Conservation (phyloP, 306 rosid species). For the Cucumis hystrix region DNA sequence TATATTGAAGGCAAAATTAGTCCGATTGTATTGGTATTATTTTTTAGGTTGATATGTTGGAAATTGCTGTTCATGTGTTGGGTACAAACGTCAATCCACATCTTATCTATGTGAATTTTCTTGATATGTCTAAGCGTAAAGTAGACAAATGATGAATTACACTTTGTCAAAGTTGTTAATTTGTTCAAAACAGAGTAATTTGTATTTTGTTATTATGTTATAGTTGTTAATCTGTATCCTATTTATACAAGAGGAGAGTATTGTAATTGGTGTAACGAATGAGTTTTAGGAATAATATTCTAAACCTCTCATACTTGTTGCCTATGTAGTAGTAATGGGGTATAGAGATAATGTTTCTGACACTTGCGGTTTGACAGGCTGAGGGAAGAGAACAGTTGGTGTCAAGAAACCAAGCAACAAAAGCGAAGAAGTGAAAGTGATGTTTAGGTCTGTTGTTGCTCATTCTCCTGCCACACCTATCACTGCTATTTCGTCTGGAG, state of each 20-base stretch:
- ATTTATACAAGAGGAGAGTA: too few relatives aligned
- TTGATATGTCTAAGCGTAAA: background rate
- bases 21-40: background rate
- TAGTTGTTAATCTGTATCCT: too few relatives aligned
- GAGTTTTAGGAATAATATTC: too few relatives aligned
- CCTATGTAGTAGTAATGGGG: too few relatives aligned
- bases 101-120: background rate
- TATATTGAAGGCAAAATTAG: background rate
- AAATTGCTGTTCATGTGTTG: background rate
- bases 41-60: background rate
- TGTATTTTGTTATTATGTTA: too few relatives aligned
- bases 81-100: background rate
- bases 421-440: background rate
- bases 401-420: background rate
- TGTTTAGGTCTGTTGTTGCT: slow-evolving; percentile 15
- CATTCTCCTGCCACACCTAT: slow-evolving; percentile 2
- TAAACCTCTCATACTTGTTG: too few relatives aligned
- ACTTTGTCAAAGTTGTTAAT: too few relatives aligned
- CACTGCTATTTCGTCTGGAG: background rate
- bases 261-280: too few relatives aligned
- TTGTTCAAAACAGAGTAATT: too few relatives aligned
- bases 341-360: too few relatives aligned
- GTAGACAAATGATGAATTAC: background rate
- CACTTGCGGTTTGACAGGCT: background rate
- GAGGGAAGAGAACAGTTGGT: background rate